Evolutionary conservation across 257 asterid species (phyloP).

Genomic region (Solanum pennellii): DNA sequence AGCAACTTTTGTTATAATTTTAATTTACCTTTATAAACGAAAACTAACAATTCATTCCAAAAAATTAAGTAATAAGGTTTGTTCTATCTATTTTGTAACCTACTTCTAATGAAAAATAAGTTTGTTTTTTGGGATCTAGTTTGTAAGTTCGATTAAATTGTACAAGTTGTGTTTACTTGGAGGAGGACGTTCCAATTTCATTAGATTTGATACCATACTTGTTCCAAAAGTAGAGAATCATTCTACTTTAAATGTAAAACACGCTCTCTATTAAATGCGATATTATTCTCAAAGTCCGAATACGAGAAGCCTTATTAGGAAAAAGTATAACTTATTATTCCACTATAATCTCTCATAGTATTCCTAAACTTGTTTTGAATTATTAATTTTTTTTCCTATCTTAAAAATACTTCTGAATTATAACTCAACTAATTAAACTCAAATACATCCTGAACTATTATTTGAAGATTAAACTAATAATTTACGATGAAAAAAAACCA

Average conservation of each 20-base stretch:
- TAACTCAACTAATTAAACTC: background rate
- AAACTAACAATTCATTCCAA: background rate
- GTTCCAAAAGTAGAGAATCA: background rate
- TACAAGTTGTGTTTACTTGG: background rate
- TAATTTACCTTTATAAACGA: background rate
- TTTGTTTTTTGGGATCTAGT: background rate
- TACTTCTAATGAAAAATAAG: background rate
- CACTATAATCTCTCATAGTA: too few species aligned
- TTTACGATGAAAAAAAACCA: too few species aligned
- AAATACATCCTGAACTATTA: fast-evolving
- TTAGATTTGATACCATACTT: background rate
- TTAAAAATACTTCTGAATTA: too few species aligned
- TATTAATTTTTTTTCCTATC: too few species aligned
- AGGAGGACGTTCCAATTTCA: background rate
- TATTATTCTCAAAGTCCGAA: background rate
- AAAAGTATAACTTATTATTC: background rate
- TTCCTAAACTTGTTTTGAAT: too few species aligned
- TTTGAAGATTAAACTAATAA: background rate
- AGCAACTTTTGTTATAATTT: background rate
- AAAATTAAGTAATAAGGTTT: background rate
- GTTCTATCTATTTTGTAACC: background rate
- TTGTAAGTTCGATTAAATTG: background rate
- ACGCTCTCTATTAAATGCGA: background rate
- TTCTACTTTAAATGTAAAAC: background rate
- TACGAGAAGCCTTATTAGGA: background rate